Base-by-base conservation (phyloP, 352 stramenopile genomes). In the Phytophthora citricola region DNA sequence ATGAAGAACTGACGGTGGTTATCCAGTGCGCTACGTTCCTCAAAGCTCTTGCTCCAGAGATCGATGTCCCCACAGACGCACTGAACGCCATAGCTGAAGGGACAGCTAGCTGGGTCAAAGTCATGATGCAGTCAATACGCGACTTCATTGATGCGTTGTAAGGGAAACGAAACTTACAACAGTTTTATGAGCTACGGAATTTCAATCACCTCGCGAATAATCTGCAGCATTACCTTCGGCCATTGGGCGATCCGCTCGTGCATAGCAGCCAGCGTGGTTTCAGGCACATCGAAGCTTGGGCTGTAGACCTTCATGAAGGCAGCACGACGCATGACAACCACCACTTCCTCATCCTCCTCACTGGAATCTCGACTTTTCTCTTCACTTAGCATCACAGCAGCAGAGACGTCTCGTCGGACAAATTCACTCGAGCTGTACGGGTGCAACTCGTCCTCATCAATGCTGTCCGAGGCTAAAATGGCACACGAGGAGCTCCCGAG, bases 381-480 rank as follows among this genome's bases (percentile, higher is more conserved):
- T 50, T 60, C 40, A 6, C 47, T 69, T 36, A 70, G 14, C 6
- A 66, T 20, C 22, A 82, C 45, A 24, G 66, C 65, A 4, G 68
- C 67, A 3, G 63, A 60, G 31, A 79, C 53, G 26, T 81, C 75
- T n/a, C 73, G 65, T 8, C 73, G 78, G 29, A 84, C 34, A 8
- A 36, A 44, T 36, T 69, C 66, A 24, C 47, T 24, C 0, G 74
- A 48, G 4, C 66, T 53, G 34, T 83, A 87, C 51, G 73, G 78
- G 34, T 80, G 75, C 27, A 78, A 26, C 0, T 69, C 78, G 38
- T 87, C 78, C 12, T 62, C 48, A 34, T 84, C 70, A 17, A 82
- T 58, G 29, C 32, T 77, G 40, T 86, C 75, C 1, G 55, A 60
- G 8, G 45, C 40, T 8, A 79, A 24, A 1, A 86, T 45, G 0